Evolutionary conservation across 495 filamentous ascomycete genomes (phyloP).

Genomic region (Penicillium daleae): DNA sequence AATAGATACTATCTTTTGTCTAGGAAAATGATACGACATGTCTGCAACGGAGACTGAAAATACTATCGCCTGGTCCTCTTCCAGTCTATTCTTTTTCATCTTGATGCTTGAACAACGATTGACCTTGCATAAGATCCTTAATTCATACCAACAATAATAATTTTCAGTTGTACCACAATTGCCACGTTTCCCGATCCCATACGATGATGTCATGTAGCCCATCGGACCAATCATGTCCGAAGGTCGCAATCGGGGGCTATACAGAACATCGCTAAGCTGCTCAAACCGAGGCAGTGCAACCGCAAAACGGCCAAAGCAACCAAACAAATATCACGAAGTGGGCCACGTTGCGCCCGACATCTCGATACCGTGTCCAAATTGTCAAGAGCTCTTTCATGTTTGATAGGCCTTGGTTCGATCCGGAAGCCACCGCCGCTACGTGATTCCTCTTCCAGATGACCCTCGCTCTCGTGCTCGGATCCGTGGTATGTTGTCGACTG

Average conservation of each 20-base stretch:
- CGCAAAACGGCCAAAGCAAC: neutral
- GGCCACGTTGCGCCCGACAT: slow-evolving; percentile 1
- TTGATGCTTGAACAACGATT: no score
- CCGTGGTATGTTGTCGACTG: neutral
- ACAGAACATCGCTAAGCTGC: neutral
- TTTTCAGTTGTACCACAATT: neutral
- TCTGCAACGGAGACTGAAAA: no score
- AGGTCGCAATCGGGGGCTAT: neutral
- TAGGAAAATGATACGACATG: neutral
- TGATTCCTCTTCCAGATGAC: neutral
- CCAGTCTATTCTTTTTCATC: neutral
- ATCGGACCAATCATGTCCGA: neutral
- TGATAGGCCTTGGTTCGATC: neutral
- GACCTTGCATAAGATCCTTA: no score
- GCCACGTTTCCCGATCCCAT: neutral
- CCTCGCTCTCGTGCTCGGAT: neutral
- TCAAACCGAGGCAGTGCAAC: slow-evolving; percentile 3
- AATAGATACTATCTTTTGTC: neutral
- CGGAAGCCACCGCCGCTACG: neutral
- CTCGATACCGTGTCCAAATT: neutral
- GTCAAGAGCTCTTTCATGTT: neutral
- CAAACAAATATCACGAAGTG: neutral
- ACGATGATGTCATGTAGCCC: neutral
- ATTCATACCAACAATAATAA: neutral
- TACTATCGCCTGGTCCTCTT: no score